phyloP scores from a whole-genome alignment of 805 yeast genomes.

The Wickerhamomyces rabaulensis region DNA sequence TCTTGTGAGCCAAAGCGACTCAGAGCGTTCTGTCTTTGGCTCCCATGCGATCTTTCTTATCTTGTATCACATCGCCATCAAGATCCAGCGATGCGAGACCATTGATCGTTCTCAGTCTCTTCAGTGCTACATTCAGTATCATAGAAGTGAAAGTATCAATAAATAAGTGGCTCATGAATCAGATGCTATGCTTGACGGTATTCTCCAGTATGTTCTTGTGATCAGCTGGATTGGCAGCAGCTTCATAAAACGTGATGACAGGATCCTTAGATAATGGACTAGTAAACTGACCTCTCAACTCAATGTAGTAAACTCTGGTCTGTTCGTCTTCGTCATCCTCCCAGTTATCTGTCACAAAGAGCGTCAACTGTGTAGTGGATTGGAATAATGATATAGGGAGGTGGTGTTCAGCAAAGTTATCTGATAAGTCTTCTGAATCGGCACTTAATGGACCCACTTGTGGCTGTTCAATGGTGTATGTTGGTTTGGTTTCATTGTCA shows the following conservation, averaged over 20 bases:
- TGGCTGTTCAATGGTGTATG: conserved; percentile 58
- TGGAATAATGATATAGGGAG: conserved; percentile 72
- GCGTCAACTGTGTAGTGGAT: conserved; percentile 58
- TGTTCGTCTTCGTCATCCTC: conserved; percentile 55
- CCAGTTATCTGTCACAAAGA: conserved; percentile 66
- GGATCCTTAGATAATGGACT: conserved; percentile 60
- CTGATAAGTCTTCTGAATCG: conserved; percentile 30
- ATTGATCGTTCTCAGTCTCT: too few species aligned
- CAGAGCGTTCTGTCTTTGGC: too few species aligned
- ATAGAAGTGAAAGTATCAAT: background rate
- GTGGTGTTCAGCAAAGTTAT: conserved; percentile 70
- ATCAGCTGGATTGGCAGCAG: conserved; percentile 90
- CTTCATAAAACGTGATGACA: conserved; percentile 72
- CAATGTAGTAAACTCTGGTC: conserved; percentile 61
- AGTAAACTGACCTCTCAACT: conserved; percentile 66
- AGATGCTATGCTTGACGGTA: background rate
- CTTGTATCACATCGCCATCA: too few species aligned
- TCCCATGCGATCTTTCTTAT: too few species aligned
- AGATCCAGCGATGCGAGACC: too few species aligned
- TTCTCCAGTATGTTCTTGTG: conserved; percentile 42
- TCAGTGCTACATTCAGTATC: background rate
- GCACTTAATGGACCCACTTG: conserved; percentile 43
- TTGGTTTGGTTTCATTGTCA: conserved; percentile 48
- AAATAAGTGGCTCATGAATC: background rate
- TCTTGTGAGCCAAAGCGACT: too few species aligned